Evolutionary conservation across 164 flowering plant genomes (phyloP).

Genomic region (Umbilicus rupestris): DNA sequence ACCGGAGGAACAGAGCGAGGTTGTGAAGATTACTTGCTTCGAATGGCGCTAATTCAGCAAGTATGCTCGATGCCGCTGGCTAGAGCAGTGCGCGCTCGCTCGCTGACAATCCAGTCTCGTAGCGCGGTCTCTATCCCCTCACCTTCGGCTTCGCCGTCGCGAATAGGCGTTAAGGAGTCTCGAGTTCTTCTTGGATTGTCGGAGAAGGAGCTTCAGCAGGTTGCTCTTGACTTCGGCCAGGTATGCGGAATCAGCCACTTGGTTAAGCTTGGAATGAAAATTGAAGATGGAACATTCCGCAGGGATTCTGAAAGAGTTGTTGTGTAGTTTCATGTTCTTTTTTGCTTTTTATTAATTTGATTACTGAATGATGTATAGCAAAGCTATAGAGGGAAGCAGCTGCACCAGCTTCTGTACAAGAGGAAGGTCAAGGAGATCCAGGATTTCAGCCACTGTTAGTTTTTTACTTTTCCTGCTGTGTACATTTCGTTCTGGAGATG

Average conservation of each 20-base stretch:
- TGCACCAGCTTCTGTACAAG: slow-evolving; percentile 77
- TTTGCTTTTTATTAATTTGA: not conserved
- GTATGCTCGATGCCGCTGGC: slow-evolving; percentile 36
- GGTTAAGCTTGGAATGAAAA: not conserved
- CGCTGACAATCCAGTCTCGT: slow-evolving; percentile 13
- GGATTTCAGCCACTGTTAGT: slow-evolving; percentile 70
- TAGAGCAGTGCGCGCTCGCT: slow-evolving; percentile 38
- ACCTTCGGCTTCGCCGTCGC: slow-evolving; percentile 17
- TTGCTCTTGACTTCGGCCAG: slow-evolving; percentile 75
- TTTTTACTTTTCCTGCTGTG: not conserved
- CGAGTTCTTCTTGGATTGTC: slow-evolving; percentile 87
- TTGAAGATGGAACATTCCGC: not conserved
- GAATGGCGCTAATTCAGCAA: slow-evolving; percentile 55
- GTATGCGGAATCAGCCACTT: slow-evolving; percentile 20
- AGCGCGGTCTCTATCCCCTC: slow-evolving; percentile 8
- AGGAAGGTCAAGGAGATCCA: slow-evolving; percentile 65
- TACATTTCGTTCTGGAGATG: not conserved
- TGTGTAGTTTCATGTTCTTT: not conserved
- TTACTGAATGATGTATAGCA: slow-evolving; percentile 30
- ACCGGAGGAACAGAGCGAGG: not conserved
- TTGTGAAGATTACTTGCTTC: not conserved
- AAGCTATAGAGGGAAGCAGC: slow-evolving; percentile 83
- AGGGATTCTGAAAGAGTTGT: too few relatives aligned
- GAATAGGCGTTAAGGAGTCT: slow-evolving; percentile 20
- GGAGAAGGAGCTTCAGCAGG: slow-evolving; percentile 71